These are phyloP conservation scores for Phytophthora nicotianae DNA, from an alignment of 352 stramenopile genomes.

Conservation along the genomic window DNA sequence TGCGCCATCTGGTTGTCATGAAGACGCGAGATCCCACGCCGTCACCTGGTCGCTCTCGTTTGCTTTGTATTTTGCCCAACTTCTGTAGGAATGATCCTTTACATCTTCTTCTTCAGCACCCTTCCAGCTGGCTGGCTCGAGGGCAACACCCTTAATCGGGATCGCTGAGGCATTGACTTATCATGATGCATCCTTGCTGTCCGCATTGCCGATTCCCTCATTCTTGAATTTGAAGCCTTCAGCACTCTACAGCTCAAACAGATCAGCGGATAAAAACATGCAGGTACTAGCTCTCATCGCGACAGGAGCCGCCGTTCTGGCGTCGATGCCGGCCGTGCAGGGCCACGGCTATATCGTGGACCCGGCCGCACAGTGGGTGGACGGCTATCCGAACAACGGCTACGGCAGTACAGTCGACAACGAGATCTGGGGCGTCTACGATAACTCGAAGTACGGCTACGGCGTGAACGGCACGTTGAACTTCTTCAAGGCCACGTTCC, in stretches of 20 bases:
- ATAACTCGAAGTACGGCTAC: conserved; percentile 56
- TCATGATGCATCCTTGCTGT: conserved; percentile 8
- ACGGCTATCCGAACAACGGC: conserved; percentile 52
- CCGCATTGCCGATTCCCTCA: conserved; percentile 6
- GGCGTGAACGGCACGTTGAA: conserved; percentile 40
- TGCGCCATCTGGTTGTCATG: conserved; percentile 13
- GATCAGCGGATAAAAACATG: conserved; percentile 26
- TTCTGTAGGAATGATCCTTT: conserved; percentile 26
- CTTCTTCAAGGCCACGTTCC: conserved; percentile 43
- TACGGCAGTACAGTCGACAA: conserved; percentile 56
- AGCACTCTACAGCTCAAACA: background rate
- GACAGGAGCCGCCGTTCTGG: conserved; percentile 25
- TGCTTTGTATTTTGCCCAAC: conserved; percentile 10
- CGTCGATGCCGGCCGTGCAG: conserved; percentile 19
- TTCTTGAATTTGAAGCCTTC: conserved; percentile 28
- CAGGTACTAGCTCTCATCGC: conserved; percentile 36
- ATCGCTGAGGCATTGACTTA: conserved; percentile 12
- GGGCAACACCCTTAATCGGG: background rate
- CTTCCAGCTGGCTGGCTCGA: conserved; percentile 16
- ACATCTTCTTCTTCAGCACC: conserved; percentile 14
- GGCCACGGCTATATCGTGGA: conserved; percentile 54
- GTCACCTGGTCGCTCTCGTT: conserved; percentile 25
- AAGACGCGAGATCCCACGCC: conserved; percentile 5
- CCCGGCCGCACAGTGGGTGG: conserved; percentile 40
- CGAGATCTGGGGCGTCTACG: conserved; percentile 35